Evolutionary conservation across 2,329 filamentous ascomycete genomes (phyloP).

Genomic region (Ophiostoma ulmi): DNA sequence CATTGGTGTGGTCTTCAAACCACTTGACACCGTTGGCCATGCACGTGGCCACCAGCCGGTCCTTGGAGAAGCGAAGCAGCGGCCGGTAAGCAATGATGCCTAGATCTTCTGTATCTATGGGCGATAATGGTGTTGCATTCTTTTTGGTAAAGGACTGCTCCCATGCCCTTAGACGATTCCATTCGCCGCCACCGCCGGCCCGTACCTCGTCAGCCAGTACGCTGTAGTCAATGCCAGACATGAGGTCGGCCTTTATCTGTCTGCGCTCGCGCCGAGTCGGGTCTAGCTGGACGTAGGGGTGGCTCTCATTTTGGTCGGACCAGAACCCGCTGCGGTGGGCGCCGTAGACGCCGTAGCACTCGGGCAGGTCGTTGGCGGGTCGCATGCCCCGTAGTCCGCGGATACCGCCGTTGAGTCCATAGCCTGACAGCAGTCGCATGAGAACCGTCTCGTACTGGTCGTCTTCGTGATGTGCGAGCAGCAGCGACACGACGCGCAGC

Average conservation of each 20-base stretch:
- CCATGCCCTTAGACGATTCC: not conserved
- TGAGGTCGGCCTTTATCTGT: slow-evolving; percentile 26
- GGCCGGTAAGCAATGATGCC: slow-evolving; percentile 66
- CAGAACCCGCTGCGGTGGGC: slow-evolving; percentile 60
- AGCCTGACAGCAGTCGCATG: slow-evolving; percentile 66
- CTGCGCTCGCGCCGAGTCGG: slow-evolving; percentile 29
- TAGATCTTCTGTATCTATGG: slow-evolving; percentile 50
- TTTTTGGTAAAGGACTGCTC: not conserved
- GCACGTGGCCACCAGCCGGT: slow-evolving; percentile 70
- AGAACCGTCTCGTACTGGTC: slow-evolving; percentile 89
- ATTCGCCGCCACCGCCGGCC: slow-evolving; percentile 23
- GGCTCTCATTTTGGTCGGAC: slow-evolving; percentile 40
- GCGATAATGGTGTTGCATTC: slow-evolving; percentile 23
- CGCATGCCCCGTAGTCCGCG: slow-evolving; percentile 69
- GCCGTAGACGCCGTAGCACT: slow-evolving; percentile 71
- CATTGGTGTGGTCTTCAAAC: slow-evolving; percentile 83
- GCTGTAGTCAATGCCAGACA: slow-evolving; percentile 29
- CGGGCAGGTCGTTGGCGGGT: slow-evolving; percentile 64
- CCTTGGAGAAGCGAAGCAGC: slow-evolving; percentile 65
- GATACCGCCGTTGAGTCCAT: slow-evolving; percentile 60
- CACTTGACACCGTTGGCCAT: slow-evolving; percentile 61
- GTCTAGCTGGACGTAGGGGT: slow-evolving; percentile 39
- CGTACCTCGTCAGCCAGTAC: slow-evolving; percentile 25
- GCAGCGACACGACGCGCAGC: slow-evolving; percentile 52
- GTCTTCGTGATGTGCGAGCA: slow-evolving; percentile 82